Evolutionary conservation across 2,329 filamentous ascomycete genomes (phyloP), one percentile per base, ranked within the genome.

Genomic region (Zymoseptoria crescenta): DNA sequence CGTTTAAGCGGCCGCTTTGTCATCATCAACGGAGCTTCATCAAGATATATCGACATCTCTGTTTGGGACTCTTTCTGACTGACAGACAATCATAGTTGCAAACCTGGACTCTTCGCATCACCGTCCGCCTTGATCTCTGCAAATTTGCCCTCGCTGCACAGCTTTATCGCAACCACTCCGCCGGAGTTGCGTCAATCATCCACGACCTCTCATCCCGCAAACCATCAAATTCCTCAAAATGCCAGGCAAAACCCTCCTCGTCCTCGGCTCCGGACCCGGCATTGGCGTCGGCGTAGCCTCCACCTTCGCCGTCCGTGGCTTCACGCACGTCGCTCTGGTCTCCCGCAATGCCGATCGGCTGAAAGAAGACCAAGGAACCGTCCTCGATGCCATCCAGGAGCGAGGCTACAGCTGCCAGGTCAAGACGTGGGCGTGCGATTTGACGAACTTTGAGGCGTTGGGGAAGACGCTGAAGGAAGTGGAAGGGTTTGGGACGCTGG

Each of bases 181-280:
- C n/a, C n/a, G n/a, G n/a, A n/a, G n/a, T n/a, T n/a, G n/a, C n/a
- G n/a, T n/a, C n/a, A n/a, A 45, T 1, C 35, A 16, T 16, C 16
- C 35, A n/a, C 16, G 35, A 13, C 24, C 6, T 45, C 13, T 16
- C 6, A 45, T n/a, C 1, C 13, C 3, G 13, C 35, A 4, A 45
- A n/a, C 16, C 35, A 2, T 1, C 35, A 45, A 45, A n/a, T n/a
- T 3, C 13, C 3, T n/a, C 35, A 59, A 41, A n/a, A 68, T 69
- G 67, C 65, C 67, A 8, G 67, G 65, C 51, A 69, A 66, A 49
- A 72, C 69, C 1, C 62, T 72, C 28, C 50, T 71, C 10, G 59
- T 79, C 54, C 74, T 81, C 54, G 79, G 79, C 60, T 74, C 76
- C 16, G 79, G 79, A 10, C 77, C 79, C 0, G 79, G 79, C 49